Percentiles rank a stretch among this genome's conserved stretches.
These are phyloP conservation scores for Colletotrichum acutatum DNA, from an alignment of 2,329 filamentous ascomycete species.

Conservation along the genomic window DNA sequence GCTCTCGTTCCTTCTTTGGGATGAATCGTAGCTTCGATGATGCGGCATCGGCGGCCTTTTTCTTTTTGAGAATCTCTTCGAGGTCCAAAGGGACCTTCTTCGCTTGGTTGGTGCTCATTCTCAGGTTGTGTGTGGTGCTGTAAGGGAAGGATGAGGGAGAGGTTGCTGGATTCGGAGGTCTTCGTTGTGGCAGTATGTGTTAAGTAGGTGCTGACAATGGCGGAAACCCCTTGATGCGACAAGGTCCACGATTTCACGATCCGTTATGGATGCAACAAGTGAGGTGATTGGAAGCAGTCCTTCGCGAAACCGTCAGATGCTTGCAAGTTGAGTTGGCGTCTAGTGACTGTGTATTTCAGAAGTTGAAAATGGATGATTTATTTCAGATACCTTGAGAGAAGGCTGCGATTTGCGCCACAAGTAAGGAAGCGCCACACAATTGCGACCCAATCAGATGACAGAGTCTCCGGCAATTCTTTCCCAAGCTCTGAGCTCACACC, in stretches of 20 bases:
- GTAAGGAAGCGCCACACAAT: not conserved
- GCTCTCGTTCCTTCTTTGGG: conserved; percentile 84
- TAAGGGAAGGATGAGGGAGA: not conserved
- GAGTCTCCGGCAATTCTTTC: conserved; percentile 22
- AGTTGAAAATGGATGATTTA: not conserved
- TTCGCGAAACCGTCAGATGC: not conserved
- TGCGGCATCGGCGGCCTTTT: conserved; percentile 85
- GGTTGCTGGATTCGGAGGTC: not conserved
- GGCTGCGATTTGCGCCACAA: conserved; percentile 25
- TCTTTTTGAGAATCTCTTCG: conserved; percentile 86
- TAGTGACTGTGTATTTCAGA: not conserved
- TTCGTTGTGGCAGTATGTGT: not conserved
- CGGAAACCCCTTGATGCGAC: not conserved
- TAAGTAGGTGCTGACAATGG: not conserved
- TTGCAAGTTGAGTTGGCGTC: not conserved
- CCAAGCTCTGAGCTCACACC: not conserved
- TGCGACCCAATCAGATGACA: conserved; percentile 15
- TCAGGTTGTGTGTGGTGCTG: not conserved
- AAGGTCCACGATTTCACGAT: not conserved
- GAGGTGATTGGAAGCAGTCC: not conserved
- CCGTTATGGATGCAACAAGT: not conserved
- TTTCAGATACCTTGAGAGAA: not conserved
- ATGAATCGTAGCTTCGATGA: conserved; percentile 90
- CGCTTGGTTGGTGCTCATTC: conserved; percentile 32
- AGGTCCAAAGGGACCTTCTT: conserved; percentile 73